Conservation (phyloP, 768 basidiomycete species). For the Leccinum arenicola region DNA sequence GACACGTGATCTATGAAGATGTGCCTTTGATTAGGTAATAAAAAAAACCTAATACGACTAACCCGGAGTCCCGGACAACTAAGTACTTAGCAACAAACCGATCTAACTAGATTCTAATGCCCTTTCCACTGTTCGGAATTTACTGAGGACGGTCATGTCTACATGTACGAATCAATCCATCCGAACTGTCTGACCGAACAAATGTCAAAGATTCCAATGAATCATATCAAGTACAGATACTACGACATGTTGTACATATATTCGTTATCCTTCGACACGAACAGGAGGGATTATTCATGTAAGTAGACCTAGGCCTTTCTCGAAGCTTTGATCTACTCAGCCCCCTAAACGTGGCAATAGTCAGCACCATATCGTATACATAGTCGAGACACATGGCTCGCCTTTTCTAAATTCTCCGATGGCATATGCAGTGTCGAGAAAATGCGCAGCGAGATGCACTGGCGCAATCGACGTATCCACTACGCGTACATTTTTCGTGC, state of each 20-base stretch:
- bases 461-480: slow-evolving; percentile 18
- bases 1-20: not conserved
- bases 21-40: not conserved
- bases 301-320: not conserved
- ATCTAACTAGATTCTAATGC: not conserved
- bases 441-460: slow-evolving; percentile 11
- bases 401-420: slow-evolving; percentile 14
- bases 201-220: not conserved
- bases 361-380: not conserved
- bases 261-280: too few relatives aligned
- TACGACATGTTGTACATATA: not conserved
- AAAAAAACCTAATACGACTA: too few relatives aligned
- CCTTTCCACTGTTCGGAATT: not conserved
- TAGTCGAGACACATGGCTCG: not conserved
- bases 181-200: not conserved
- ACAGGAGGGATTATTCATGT: not conserved
- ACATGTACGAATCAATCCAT: not conserved
- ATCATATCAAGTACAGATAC: not conserved
- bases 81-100: not conserved
- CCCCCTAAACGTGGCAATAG: slow-evolving; percentile 3
- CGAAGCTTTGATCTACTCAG: slow-evolving; percentile 9
- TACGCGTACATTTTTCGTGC: slow-evolving; percentile 18
- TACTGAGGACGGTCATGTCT: not conserved
- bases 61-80: too few relatives aligned
- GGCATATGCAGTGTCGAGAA: slow-evolving; percentile 19